Base-by-base conservation (phyloP, 2,329 filamentous ascomycete species). In the Lasiodiplodia theobromae region DNA sequence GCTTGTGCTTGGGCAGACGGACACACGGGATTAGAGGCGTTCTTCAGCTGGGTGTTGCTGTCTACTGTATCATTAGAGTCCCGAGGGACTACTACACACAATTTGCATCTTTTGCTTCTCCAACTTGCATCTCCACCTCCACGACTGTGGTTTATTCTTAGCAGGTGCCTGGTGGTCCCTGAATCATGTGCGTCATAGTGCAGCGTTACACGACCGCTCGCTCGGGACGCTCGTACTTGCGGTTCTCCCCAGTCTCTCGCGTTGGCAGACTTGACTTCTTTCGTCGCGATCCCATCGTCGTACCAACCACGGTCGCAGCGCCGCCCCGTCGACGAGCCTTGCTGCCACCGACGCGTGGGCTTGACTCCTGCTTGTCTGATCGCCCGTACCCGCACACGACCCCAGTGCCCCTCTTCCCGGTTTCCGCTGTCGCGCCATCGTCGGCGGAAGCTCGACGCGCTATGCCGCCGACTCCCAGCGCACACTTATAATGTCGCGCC, bases 131-230 rank as follows among this genome's bases (percentile, higher is more conserved):
- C 31, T 2, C 31, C 7, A 34, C 8, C 31, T 10, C 1, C 7
- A 34, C 8, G 7, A 10, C 31, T 10, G 31, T 34, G 31, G 56
- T 25, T 40, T 28, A 37, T 7, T 28, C 10, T 37, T 53, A 25
- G 51, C 49, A 51, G n/a, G 5, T 58, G 56, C 40, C 18, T 28
- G 56, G 25, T 18, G 28, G 44, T 52, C 21, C 57, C 25, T 60
- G 57, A 47, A 60, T 52, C 47, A 49, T 51, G 58, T 44, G 56
- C 31, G 44, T 64, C 60, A 64, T 64, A 28, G 60, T 52, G 60
- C 60, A 64, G 60, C 60, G 40, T 34, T 25, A n/a, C 16, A 31
- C 31, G 31, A 34, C 31, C 31, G 31, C 31, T 34, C 31, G 31
- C 31, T 34, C 31, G 31, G 31, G 31, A 34, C 31, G 4, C 31